A percentile compares a stretch with the other conserved stretches of the same genome.
Conservation (phyloP, 495 filamentous ascomycete genomes). For the Halenospora varia region DNA sequence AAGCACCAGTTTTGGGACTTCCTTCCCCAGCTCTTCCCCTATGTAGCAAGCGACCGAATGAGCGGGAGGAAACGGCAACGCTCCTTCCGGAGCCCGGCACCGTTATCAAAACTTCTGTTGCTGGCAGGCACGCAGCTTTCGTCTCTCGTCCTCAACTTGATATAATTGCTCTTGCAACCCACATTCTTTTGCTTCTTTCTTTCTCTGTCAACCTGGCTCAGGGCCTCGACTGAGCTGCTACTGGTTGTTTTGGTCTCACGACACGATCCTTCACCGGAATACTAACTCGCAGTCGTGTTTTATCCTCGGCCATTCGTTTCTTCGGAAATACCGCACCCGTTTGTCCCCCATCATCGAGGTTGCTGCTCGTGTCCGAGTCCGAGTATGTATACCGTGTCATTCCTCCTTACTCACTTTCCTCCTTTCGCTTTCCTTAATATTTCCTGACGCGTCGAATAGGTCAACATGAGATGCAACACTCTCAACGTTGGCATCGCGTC, state of each 20-base stretch:
- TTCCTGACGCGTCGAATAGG: slow-evolving; percentile 9
- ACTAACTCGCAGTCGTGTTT: not conserved
- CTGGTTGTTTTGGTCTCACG: slow-evolving; percentile 1
- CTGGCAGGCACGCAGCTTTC: not conserved
- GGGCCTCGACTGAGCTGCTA: slow-evolving; percentile 8
- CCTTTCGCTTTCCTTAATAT: not conserved
- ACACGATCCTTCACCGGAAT: not conserved
- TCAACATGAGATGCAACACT: slow-evolving; percentile 34
- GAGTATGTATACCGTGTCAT: too few relatives aligned
- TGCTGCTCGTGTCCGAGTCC: too few relatives aligned
- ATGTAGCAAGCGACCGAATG: too few relatives aligned
- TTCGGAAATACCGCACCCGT: not conserved
- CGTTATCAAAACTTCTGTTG: not conserved
- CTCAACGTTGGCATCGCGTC: slow-evolving; percentile 32
- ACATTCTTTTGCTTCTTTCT: not conserved
- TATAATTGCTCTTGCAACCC: slow-evolving; percentile 1
- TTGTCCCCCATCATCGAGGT: not conserved
- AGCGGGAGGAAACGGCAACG: not conserved
- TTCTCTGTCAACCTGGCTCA: not conserved
- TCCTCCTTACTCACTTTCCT: too few relatives aligned
- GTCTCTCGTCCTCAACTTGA: not conserved
- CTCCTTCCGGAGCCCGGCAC: not conserved
- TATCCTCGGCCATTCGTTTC: not conserved
- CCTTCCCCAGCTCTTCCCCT: not conserved
- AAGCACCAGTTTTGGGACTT: not conserved